phyloP scores from a whole-genome alignment of 768 basidiomycete species.

The Boletus reticulatus region DNA sequence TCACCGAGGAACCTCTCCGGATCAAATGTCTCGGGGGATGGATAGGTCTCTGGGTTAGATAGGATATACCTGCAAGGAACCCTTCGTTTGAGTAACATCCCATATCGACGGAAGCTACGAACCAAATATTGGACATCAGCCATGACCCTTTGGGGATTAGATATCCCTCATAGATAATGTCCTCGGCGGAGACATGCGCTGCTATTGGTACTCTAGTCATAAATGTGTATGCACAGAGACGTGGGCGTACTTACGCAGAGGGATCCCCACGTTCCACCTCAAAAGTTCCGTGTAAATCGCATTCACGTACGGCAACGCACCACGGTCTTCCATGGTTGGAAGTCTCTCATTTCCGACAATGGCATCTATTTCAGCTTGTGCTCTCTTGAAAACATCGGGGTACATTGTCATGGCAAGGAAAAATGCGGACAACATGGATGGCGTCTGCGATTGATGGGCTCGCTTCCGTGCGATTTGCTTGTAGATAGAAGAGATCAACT shows the following conservation, averaged over 20 bases:
- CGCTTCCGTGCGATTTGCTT: neutral
- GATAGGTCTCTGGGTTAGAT: neutral
- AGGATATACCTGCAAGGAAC: neutral
- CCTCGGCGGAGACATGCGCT: neutral
- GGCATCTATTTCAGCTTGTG: constrained; percentile 12
- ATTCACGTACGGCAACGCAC: constrained; percentile 10
- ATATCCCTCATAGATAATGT: constrained; percentile 10
- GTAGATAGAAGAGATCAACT: constrained; percentile 18
- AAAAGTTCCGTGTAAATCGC: constrained; percentile 14
- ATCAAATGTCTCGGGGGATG: neutral
- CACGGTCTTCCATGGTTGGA: constrained; percentile 8
- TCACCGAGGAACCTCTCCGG: constrained; percentile 8
- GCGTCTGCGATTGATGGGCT: constrained; percentile 13
- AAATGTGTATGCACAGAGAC: neutral
- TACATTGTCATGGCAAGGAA: constrained; percentile 18
- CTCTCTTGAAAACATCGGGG: constrained; percentile 2
- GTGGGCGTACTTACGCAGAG: neutral
- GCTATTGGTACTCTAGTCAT: neutral
- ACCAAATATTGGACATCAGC: constrained; percentile 8
- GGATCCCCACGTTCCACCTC: neutral
- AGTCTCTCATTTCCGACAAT: constrained; percentile 9
- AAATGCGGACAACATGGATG: constrained; percentile 8
- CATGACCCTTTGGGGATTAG: constrained; percentile 21
- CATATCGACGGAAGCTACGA: neutral
- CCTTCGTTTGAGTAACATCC: neutral